Evolutionary conservation across 2,329 filamentous ascomycete species (phyloP), one percentile per base, ranked within the genome.

Genomic region (Arthrobotrys pseudoclavata): DNA sequence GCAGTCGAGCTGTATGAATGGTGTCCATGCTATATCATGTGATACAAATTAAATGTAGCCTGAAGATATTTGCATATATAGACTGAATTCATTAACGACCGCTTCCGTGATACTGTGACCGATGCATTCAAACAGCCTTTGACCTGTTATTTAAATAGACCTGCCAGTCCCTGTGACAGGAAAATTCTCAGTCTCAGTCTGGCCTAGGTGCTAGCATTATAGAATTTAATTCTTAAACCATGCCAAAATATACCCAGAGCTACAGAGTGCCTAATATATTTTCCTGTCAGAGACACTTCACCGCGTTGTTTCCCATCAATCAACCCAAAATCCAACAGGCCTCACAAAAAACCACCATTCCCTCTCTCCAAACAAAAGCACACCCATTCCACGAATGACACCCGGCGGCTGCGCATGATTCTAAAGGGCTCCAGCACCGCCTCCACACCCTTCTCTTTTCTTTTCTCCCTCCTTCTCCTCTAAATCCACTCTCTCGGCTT

Each of bases 351-450:
- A 52, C 68, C 55, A 61, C 48, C 26, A 52, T 37, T 55, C 24
- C 47, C 31, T 13, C 24, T 48, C 48, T 29, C 24, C 47, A 20
- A 71, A 37, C 34, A 20, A 42, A 63, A 55, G 26, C 47, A 71
- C 34, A 55, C 48, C 34, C 29, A 48, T 63, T 63, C 55, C 29
- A 42, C 67, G 67, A 50, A 70, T 70, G 57, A 47, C 62, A 71
- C n/a, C 57, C 60, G 57, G 69, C 69, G 63, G 60, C 55, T 66
- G 69, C 69, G 69, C 69, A 60, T 60, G 66, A 53, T 62, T 61
- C 50, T n/a, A 72, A 72, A 66, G 18, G 18, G 69, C 69, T 72
- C 52, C 50, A 48, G 69, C 69, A 74, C 69, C 69, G 69, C 69
- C 69, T 74, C 69, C 60, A 45, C 69, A 37, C 50, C 42, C 22